These are phyloP conservation scores for Hyaloscypha variabilis DNA, from an alignment of 495 filamentous ascomycete genomes.

Conservation along the genomic window DNA sequence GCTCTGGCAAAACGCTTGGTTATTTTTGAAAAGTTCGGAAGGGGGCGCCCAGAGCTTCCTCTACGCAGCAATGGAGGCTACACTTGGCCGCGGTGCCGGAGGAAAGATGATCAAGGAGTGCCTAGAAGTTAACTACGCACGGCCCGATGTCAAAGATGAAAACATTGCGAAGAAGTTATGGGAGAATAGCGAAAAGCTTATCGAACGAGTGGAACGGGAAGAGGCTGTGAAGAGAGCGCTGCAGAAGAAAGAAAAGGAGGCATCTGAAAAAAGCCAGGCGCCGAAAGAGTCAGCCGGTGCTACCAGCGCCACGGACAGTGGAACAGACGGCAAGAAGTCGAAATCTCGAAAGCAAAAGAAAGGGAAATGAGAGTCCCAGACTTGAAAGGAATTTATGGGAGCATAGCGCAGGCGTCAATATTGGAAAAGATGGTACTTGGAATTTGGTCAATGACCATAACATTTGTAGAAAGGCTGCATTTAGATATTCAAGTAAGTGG, in stretches of 20 bases:
- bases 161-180: conserved; percentile 79
- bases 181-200: conserved; percentile 83
- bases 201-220: conserved; percentile 82
- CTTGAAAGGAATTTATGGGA: not conserved
- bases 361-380: conserved; percentile 1
- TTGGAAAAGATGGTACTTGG: not conserved
- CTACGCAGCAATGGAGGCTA: conserved; percentile 80
- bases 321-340: conserved; percentile 39
- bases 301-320: conserved; percentile 49
- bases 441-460: not conserved
- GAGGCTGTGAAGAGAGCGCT: conserved; percentile 60
- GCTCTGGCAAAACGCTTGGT: conserved; percentile 80
- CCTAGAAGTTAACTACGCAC: conserved; percentile 66
- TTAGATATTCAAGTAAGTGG: no score
- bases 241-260: conserved; percentile 69
- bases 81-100: conserved; percentile 59
- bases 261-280: conserved; percentile 43
- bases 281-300: conserved; percentile 45
- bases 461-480: no score
- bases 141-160: conserved; percentile 78
- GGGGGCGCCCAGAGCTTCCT: conserved; percentile 88
- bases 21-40: conserved; percentile 80
- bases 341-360: conserved; percentile 25
- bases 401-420: conserved; percentile 17
- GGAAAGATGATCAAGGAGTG: conserved; percentile 89